A percentile compares a stretch with the other conserved stretches of the same genome.
phyloP scores from a whole-genome alignment of 1,284 basidiomycete genomes.

The Farysia itapuensis region DNA sequence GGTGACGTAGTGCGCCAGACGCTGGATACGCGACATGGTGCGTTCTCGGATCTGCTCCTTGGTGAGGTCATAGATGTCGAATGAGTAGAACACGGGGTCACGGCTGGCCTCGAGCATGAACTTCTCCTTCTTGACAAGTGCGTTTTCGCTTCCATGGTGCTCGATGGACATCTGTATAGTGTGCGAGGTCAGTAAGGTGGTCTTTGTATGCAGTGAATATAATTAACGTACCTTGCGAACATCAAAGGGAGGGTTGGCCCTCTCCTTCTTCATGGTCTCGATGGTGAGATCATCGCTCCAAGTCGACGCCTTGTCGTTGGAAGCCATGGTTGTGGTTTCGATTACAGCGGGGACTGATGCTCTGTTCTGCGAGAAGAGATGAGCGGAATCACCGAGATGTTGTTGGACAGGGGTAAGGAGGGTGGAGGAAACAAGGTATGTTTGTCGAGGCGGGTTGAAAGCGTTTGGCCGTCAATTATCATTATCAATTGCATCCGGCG shows the following conservation, averaged over 20 bases:
- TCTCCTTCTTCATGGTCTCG: slow-evolving; percentile 61
- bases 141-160: slow-evolving; percentile 59
- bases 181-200: too few species aligned
- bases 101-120: slow-evolving; percentile 64
- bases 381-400: too few species aligned
- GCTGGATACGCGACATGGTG: slow-evolving; percentile 47
- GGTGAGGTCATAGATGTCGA: slow-evolving; percentile 66
- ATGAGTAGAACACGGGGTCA: slow-evolving; percentile 64
- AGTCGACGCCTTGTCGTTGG: slow-evolving; percentile 27
- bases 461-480: too few species aligned
- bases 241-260: slow-evolving; percentile 64
- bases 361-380: too few species aligned
- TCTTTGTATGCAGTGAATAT: too few species aligned
- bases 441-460: too few species aligned
- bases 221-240: slow-evolving; percentile 60
- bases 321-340: too few species aligned
- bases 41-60: slow-evolving; percentile 64
- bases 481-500: too few species aligned
- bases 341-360: too few species aligned
- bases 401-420: too few species aligned
- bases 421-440: too few species aligned
- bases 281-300: slow-evolving; percentile 49
- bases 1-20: slow-evolving; percentile 54
- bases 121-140: slow-evolving; percentile 58
- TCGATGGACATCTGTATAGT: slow-evolving; percentile 60